These are phyloP conservation scores for Sarocladium strictum DNA, from an alignment of 2,329 filamentous ascomycete species.

Conservation along the genomic window DNA sequence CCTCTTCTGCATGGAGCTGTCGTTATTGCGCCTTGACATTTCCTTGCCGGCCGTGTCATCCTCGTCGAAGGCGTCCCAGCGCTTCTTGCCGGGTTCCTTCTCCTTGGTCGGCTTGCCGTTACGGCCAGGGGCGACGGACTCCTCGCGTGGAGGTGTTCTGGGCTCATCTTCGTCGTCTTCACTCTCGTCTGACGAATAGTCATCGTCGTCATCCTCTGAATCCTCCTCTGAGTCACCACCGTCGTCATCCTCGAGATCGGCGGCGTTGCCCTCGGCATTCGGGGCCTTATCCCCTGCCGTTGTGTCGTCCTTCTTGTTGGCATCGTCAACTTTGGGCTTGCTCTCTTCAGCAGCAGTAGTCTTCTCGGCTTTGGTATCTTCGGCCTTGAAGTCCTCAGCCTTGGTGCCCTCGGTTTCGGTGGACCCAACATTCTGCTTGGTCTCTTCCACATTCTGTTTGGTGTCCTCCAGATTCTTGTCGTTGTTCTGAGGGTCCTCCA, in stretches of 20 bases:
- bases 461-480: constrained; percentile 3
- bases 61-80: constrained; percentile 1
- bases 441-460: background rate
- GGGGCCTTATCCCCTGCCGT: constrained; percentile 3
- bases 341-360: background rate
- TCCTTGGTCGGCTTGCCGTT: constrained; percentile 7
- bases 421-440: background rate
- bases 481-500: constrained; percentile 3
- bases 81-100: constrained; percentile 7
- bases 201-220: constrained; percentile 6
- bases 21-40: constrained; percentile 7
- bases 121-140: constrained; percentile 7
- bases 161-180: constrained; percentile 13
- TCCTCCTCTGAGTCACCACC: constrained; percentile 10
- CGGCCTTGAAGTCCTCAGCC: constrained; percentile 8
- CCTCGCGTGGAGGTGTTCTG: constrained; percentile 11
- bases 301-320: constrained; percentile 10
- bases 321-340: constrained; percentile 10
- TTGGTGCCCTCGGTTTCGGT: background rate
- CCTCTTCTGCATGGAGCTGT: background rate
- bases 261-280: constrained; percentile 12
- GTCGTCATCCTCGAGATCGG: constrained; percentile 12
- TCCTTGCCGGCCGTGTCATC: constrained; percentile 9
- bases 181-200: constrained; percentile 8
- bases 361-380: constrained; percentile 7